Percentiles rank a stretch among this genome's conserved stretches.
Evolutionary conservation across 2,329 filamentous ascomycete species (phyloP).

Genomic region (Tolypocladium guangdongense): DNA sequence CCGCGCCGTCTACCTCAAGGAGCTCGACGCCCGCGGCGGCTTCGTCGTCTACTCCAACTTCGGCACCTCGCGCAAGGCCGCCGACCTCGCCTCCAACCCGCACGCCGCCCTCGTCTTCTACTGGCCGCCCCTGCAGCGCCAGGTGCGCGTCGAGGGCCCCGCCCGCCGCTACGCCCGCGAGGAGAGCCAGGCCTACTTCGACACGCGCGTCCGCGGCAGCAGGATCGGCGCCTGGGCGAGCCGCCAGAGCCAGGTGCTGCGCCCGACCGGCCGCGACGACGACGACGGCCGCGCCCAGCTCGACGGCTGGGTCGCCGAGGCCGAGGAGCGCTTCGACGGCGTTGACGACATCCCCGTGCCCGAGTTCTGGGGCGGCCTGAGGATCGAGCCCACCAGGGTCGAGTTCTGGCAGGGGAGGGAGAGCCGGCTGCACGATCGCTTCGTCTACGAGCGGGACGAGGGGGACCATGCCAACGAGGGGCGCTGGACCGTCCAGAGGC

Average conservation of each 20-base stretch:
- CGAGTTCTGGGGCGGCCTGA: slow-evolving; percentile 86
- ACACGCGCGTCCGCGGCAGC: slow-evolving; percentile 64
- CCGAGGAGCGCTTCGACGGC: slow-evolving; percentile 64
- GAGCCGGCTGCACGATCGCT: slow-evolving; percentile 87
- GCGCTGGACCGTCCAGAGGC: slow-evolving; percentile 57
- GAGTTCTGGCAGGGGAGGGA: slow-evolving; percentile 96
- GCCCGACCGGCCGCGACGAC: slow-evolving; percentile 24
- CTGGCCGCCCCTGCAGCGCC: slow-evolving; percentile 79
- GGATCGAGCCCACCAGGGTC: slow-evolving; percentile 72
- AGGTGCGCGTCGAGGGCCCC: slow-evolving; percentile 79
- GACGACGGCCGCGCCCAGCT: slow-evolving; percentile 64
- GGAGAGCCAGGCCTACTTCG: slow-evolving; percentile 62
- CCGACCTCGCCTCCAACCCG: slow-evolving; percentile 61
- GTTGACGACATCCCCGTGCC: slow-evolving; percentile 77
- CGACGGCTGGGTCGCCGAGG: slow-evolving; percentile 66
- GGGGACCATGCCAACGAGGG: slow-evolving; percentile 19
- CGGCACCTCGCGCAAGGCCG: slow-evolving; percentile 60
- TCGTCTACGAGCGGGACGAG: slow-evolving; percentile 62
- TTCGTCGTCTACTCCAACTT: slow-evolving; percentile 95
- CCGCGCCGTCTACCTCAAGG: slow-evolving; percentile 89
- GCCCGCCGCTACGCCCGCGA: slow-evolving; percentile 54
- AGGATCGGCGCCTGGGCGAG: slow-evolving; percentile 90
- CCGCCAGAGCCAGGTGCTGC: slow-evolving; percentile 70
- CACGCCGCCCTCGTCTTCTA: slow-evolving; percentile 80
- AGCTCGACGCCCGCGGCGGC: slow-evolving; percentile 62